Conservation (phyloP, 345 rosid genomes). For the Syzygium jambos region DNA sequence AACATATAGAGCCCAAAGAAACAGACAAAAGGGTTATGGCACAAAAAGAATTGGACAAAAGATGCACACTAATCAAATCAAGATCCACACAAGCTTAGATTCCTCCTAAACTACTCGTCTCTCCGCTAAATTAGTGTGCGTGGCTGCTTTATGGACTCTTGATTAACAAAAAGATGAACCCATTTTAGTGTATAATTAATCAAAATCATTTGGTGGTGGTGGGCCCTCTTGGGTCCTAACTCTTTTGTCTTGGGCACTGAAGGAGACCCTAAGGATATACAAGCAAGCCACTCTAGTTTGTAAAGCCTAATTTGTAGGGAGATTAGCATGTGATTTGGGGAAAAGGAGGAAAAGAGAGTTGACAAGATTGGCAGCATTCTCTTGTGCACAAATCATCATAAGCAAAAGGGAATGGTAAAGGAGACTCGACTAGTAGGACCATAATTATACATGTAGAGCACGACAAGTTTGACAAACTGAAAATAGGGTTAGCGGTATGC, state of each 20-base stretch:
- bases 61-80: conserved; percentile 6
- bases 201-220: conserved; percentile 13
- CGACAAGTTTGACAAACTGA: neutral
- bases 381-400: neutral
- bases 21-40: conserved; percentile 1
- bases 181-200: neutral
- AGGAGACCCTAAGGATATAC: neutral
- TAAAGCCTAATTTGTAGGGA: conserved; percentile 7
- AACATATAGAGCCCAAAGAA: conserved; percentile 9
- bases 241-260: conserved; percentile 8
- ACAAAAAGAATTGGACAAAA: conserved; percentile 2
- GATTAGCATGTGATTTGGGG: neutral
- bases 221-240: conserved; percentile 14
- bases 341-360: neutral
- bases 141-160: conserved; percentile 4
- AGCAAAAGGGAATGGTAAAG: neutral
- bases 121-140: conserved; percentile 7
- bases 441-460: neutral
- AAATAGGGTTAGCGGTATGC: neutral
- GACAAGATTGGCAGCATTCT: neutral
- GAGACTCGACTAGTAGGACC: neutral
- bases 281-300: conserved; percentile 1
- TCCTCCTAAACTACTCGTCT: neutral
- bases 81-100: neutral
- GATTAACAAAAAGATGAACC: neutral